A percentile compares a stretch with the other conserved stretches of the same genome.
Conservation (phyloP, 225 moss, liverwort and hornwort species). For the Marchantia polymorpha region DNA sequence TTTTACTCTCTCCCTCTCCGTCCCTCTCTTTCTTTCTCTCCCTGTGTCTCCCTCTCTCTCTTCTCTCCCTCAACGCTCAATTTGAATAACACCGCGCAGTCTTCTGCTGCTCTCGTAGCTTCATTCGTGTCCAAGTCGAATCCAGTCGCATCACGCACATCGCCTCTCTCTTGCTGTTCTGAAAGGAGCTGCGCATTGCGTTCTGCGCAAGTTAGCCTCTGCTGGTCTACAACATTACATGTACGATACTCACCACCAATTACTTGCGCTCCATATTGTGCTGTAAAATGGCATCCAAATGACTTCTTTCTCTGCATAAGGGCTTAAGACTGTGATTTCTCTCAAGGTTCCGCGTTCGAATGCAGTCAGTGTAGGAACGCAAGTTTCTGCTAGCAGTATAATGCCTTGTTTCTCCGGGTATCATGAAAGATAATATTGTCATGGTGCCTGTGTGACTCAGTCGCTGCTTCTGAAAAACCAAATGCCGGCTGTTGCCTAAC, state of each 20-base stretch:
- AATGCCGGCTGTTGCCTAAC: slow-evolving; percentile 1
- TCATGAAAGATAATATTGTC: neutral
- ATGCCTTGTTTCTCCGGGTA: slow-evolving; percentile 3
- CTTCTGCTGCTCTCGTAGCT: neutral
- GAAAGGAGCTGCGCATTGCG: slow-evolving; percentile 20
- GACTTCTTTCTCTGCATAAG: neutral
- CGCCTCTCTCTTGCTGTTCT: slow-evolving; percentile 6
- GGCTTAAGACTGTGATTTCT: neutral
- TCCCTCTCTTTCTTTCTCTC: neutral
- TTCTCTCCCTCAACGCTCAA: neutral
- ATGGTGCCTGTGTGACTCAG: neutral
- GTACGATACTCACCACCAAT: slow-evolving; percentile 26
- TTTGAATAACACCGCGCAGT: neutral
- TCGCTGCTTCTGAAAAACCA: neutral
- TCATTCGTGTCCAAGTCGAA: neutral
- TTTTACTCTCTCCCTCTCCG: neutral
- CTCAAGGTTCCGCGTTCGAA: neutral
- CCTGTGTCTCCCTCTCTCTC: neutral
- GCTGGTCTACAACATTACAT: slow-evolving; percentile 41
- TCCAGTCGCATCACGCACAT: neutral
- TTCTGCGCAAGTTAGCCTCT: slow-evolving; percentile 1
- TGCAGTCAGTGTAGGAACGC: neutral
- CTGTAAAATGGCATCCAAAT: slow-evolving; percentile 18
- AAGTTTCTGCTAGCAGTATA: slow-evolving; percentile 6
- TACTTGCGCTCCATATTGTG: slow-evolving; percentile 14